A percentile compares a stretch with the other conserved stretches of the same genome.
Conservation (phyloP, 2,329 filamentous ascomycete genomes). For the Epichloe bromicola region DNA sequence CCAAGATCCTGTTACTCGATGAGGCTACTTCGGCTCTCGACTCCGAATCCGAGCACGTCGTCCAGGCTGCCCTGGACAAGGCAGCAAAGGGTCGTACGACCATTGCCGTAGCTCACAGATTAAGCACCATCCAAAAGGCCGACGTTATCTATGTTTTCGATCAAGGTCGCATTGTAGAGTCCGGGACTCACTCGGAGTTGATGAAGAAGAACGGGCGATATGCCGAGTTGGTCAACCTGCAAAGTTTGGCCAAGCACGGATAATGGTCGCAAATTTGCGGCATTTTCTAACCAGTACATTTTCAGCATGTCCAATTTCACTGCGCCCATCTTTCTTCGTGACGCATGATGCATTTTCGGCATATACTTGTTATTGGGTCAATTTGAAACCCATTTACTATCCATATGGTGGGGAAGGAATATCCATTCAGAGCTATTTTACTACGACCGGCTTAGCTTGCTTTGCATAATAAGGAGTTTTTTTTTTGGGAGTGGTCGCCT, state of each 20-base stretch:
- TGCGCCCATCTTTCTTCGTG: too few relatives aligned
- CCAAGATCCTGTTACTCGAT: slow-evolving; percentile 73
- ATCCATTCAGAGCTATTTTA: neutral
- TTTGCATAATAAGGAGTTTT: slow-evolving; percentile 1
- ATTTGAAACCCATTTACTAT: neutral
- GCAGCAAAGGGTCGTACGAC: slow-evolving; percentile 79
- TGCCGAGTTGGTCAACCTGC: slow-evolving; percentile 65
- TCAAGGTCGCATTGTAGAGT: slow-evolving; percentile 72
- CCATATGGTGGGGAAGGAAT: neutral
- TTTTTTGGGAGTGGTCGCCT: too few relatives aligned
- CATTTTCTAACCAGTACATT: too few relatives aligned
- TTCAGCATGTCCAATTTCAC: too few relatives aligned
- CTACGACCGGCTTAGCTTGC: neutral
- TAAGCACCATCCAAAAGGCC: slow-evolving; percentile 88
- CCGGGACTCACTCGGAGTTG: slow-evolving; percentile 64
- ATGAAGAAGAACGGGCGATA: slow-evolving; percentile 60
- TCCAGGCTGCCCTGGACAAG: slow-evolving; percentile 68
- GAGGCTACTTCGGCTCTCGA: slow-evolving; percentile 72
- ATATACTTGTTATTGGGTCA: neutral
- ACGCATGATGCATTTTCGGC: neutral
- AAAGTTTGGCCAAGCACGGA: slow-evolving; percentile 54
- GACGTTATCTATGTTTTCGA: slow-evolving; percentile 97
- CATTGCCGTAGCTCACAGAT: slow-evolving; percentile 83
- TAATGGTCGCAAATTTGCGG: slow-evolving; percentile 6
- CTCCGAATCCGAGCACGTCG: slow-evolving; percentile 64